Base-by-base conservation (phyloP, 768 basidiomycete species). In the Nidula microcarpa region DNA sequence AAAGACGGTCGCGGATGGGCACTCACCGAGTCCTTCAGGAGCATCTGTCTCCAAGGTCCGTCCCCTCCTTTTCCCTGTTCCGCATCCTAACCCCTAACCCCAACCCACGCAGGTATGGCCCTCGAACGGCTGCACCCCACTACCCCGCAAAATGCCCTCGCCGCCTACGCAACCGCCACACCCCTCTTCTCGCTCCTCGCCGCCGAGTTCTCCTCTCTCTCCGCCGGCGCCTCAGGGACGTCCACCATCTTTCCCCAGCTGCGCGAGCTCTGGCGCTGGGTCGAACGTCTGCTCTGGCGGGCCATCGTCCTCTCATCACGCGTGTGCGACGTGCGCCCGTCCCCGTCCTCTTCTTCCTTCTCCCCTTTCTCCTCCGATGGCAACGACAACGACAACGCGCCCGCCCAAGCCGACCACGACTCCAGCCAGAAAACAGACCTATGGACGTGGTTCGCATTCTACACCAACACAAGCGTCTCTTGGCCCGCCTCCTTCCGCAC, bases 231-330 rank as follows among this genome's bases (percentile, higher is more conserved):
- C 62, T 30, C 62, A 59, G 48, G 57, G 52, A 57, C 68, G 11
- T 58, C 65, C 58, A 49, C 63, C 50, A 53, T 63, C 4, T 93
- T 93, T 60, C 64, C 71, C 3, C 78, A 78, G 45, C 84, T 89
- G 52, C 86, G 88, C 6, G 94, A 98, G 61, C 75, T 95, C 8
- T 94, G 91, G 80, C 78, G 93, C 48, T 94, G 91, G 89, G 75
- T 82, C 2, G 92, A 96, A 60, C 78, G 85, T 16, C 75, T 91
- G 18, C 72, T 94, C n/a, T 89, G 89, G 74, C 81, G 94, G n/a
- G 85, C 85, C 2, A 77, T 90, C 43, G 71, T 89, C 1, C 67
- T 93, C 0, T 79, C 84, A 13, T 72, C 90, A 3, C 76, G 77
- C 11, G 68, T 70, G 0, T 72, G 69, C 47, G 66, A 73, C 53